Conservation (phyloP, 2,329 filamentous ascomycete species). For the Daldinia sp. region DNA sequence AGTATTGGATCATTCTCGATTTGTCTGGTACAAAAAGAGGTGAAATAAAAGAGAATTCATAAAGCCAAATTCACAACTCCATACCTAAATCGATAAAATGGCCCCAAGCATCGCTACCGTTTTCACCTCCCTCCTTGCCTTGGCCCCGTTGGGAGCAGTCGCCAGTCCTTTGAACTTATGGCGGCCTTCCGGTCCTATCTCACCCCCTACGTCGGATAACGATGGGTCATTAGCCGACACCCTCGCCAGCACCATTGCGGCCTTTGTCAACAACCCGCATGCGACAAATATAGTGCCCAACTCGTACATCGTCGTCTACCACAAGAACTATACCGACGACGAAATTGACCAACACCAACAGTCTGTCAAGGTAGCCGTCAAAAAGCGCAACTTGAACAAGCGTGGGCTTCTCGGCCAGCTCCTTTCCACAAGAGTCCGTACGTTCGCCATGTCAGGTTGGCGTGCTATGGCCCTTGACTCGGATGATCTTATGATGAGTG, state of each 20-base stretch:
- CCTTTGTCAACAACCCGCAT: conserved; percentile 64
- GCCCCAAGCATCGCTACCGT: conserved; percentile 48
- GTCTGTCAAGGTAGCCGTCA: conserved; percentile 61
- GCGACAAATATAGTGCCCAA: conserved; percentile 64
- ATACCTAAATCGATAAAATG: conserved; percentile 42
- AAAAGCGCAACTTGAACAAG: conserved; percentile 69
- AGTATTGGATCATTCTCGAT: conserved; percentile 27
- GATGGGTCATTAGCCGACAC: not conserved
- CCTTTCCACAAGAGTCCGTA: conserved; percentile 61
- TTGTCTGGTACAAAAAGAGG: conserved; percentile 47
- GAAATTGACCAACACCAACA: conserved; percentile 64
- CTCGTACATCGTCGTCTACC: conserved; percentile 75
- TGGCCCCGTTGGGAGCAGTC: conserved; percentile 46
- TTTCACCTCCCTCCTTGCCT: conserved; percentile 48
- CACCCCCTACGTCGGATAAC: conserved; percentile 36
- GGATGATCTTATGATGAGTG: conserved; percentile 62
- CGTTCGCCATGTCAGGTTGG: conserved; percentile 63
- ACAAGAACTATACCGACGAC: conserved; percentile 63
- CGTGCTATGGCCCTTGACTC: conserved; percentile 66
- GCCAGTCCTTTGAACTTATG: conserved; percentile 45
- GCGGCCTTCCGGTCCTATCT: conserved; percentile 49
- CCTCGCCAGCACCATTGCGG: conserved; percentile 3
- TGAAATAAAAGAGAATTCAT: conserved; percentile 12
- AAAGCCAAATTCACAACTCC: not conserved
- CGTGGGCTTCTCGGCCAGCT: conserved; percentile 61